These are phyloP conservation scores for Trichoderma sp. DNA, from an alignment of 2,329 filamentous ascomycete species.

Conservation along the genomic window DNA sequence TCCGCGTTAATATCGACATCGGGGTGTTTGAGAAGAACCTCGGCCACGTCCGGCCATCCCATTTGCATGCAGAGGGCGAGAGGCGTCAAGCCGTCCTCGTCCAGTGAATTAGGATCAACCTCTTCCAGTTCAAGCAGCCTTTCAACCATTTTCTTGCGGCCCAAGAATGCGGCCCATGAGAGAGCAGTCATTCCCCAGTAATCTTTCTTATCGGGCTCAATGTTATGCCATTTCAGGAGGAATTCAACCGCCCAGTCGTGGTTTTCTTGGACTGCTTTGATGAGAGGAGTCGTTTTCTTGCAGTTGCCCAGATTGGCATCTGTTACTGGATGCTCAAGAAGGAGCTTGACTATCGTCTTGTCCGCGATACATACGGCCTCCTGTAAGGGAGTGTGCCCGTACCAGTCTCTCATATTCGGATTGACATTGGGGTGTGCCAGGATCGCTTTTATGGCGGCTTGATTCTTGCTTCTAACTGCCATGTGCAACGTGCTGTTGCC, in stretches of 20 bases:
- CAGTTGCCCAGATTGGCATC: neutral
- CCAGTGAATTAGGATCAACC: neutral
- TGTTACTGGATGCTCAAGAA: neutral
- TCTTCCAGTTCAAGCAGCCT: neutral
- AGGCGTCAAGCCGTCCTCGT: slow-evolving; percentile 10
- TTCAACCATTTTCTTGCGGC: neutral
- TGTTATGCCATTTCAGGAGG: neutral
- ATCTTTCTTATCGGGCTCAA: slow-evolving; percentile 10
- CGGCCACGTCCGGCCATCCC: neutral
- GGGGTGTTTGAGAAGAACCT: neutral
- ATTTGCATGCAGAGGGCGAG: neutral
- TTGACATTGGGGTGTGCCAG: neutral
- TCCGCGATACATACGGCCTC: neutral
- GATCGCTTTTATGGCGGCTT: neutral
- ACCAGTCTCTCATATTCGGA: neutral
- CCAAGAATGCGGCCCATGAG: slow-evolving; percentile 14
- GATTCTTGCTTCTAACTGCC: neutral
- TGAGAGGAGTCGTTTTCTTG: neutral
- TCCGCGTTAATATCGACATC: neutral
- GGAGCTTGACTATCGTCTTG: neutral
- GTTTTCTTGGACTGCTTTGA: neutral
- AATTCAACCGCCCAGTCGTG: neutral
- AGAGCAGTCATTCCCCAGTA: slow-evolving; percentile 8
- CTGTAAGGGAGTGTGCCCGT: neutral
- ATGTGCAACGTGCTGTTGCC: neutral